Evolutionary conservation across 257 asterid species (phyloP).

Genomic region (Solanum virginianum): DNA sequence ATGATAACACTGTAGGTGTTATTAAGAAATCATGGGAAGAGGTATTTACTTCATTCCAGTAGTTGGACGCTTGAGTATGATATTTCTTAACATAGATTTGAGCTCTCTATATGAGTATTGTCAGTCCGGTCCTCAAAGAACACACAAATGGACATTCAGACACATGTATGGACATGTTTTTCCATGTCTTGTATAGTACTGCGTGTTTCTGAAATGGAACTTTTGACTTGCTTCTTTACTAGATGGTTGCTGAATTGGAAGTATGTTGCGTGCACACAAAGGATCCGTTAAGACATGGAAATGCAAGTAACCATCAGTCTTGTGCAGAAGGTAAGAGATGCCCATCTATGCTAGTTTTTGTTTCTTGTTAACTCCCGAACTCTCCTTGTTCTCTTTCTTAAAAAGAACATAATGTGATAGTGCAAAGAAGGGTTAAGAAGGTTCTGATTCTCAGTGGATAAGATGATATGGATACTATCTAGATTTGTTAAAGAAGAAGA

Average conservation of each 20-base stretch:
- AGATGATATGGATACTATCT: background rate
- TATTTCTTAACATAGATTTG: background rate
- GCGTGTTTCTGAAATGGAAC: background rate
- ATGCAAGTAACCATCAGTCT: constrained; percentile 23
- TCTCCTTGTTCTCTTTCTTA: background rate
- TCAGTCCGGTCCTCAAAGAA: background rate
- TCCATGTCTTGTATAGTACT: background rate
- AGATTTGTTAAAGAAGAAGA: background rate
- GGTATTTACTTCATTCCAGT: constrained; percentile 25
- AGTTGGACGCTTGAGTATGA: background rate
- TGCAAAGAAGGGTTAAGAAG: background rate
- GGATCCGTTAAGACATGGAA: constrained; percentile 32
- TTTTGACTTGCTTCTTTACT: constrained; percentile 15
- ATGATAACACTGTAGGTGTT: constrained; percentile 32
- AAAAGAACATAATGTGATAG: background rate
- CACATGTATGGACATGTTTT: background rate
- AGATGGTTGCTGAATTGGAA: constrained; percentile 73
- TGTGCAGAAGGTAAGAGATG: constrained; percentile 28
- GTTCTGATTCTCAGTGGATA: background rate
- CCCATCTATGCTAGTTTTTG: constrained; percentile 8
- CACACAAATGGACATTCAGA: background rate
- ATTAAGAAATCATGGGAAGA: constrained; percentile 59
- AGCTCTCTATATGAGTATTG: background rate
- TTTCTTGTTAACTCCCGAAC: background rate
- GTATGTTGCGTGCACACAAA: constrained; percentile 28